Conservation (phyloP, 2,329 filamentous ascomycete genomes). For the Sphaerulina populicola region DNA sequence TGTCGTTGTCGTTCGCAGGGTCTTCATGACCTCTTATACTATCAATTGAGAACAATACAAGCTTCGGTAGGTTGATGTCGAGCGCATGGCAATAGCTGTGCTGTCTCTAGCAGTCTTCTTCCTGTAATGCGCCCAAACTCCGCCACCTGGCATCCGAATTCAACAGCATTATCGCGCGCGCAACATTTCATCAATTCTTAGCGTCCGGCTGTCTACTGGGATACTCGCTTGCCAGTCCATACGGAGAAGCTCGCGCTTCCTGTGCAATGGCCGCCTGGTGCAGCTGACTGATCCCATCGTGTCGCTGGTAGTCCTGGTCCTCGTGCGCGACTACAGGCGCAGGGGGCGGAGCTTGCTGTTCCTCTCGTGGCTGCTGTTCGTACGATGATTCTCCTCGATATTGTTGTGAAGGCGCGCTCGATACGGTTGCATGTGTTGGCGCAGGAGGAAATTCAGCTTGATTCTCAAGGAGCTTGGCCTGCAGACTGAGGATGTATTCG, state of each 20-base stretch:
- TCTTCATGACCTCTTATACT: not conserved
- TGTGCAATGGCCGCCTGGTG: conserved; percentile 24
- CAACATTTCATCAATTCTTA: not conserved
- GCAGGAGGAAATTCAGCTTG: conserved; percentile 78
- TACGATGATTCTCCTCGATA: conserved; percentile 17
- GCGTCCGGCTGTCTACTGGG: conserved; percentile 6
- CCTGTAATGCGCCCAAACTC: too few species aligned
- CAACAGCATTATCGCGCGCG: too few species aligned
- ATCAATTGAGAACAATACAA: not conserved
- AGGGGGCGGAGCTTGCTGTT: conserved; percentile 16
- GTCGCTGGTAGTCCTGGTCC: conserved; percentile 7
- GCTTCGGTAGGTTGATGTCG: not conserved
- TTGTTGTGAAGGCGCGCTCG: conserved; percentile 22
- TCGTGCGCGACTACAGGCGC: conserved; percentile 20
- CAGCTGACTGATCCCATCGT: conserved; percentile 23
- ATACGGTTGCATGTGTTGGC: conserved; percentile 67
- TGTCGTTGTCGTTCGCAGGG: too few species aligned
- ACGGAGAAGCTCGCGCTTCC: conserved; percentile 22
- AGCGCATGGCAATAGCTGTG: not conserved
- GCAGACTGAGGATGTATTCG: conserved; percentile 86
- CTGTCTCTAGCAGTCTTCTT: too few species aligned
- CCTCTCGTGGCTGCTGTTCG: conserved; percentile 21
- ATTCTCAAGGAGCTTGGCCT: conserved; percentile 74
- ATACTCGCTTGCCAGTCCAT: conserved; percentile 24
- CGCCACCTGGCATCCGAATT: too few species aligned